Conservation (phyloP, 2,329 filamentous ascomycete genomes). For the Cercospora citrullina region DNA sequence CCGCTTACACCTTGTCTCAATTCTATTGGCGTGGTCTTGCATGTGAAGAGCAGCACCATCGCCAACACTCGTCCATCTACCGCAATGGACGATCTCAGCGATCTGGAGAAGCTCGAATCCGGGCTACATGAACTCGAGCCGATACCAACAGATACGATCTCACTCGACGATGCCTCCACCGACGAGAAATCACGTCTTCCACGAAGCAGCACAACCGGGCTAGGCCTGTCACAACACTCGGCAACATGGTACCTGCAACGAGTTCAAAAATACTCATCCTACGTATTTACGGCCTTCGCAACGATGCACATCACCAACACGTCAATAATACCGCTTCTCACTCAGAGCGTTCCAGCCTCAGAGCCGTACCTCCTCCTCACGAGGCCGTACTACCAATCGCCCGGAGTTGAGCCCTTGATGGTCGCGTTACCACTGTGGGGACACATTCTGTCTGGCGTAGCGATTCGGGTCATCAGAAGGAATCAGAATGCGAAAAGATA, state of each 20-base stretch:
- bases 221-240: conserved; percentile 65
- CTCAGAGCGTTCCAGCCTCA: conserved; percentile 69
- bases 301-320: conserved; percentile 78
- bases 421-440: conserved; percentile 71
- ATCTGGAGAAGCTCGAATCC: conserved; percentile 31
- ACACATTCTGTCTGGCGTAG: conserved; percentile 76
- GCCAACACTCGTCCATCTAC: background rate
- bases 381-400: conserved; percentile 86
- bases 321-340: conserved; percentile 74
- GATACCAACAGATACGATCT: conserved; percentile 64
- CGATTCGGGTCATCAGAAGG: conserved; percentile 72
- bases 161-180: conserved; percentile 16
- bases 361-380: conserved; percentile 89
- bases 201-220: conserved; percentile 42
- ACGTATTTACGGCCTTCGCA: conserved; percentile 76
- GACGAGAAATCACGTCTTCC: conserved; percentile 19
- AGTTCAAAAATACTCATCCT: conserved; percentile 85
- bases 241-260: conserved; percentile 74
- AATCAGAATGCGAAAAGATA: conserved; percentile 72
- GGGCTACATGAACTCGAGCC: conserved; percentile 75
- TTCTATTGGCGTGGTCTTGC: conserved; percentile 10
- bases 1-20: conserved; percentile 8
- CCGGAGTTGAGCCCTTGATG: conserved; percentile 75
- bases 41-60: conserved; percentile 18
- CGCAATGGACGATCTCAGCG: conserved; percentile 35